Base-by-base conservation (phyloP, 495 filamentous ascomycete genomes). In the Penicillium turbatum region DNA sequence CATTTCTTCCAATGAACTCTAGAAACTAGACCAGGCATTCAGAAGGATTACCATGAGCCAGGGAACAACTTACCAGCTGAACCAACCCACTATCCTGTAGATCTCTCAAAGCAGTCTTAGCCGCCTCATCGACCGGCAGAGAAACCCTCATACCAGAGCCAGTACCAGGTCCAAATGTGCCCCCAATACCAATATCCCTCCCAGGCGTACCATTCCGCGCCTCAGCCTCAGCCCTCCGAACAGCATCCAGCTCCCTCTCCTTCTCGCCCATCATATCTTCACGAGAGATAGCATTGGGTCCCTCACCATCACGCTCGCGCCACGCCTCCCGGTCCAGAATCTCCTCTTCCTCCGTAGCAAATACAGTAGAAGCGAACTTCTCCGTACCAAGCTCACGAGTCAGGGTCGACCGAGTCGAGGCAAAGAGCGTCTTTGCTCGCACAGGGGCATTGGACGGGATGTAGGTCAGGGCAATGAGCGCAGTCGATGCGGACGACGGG, bases 351-450 rank as follows among this genome's bases (percentile, higher is more conserved):
- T 88, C 80, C 4, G 78, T 85, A 1, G 89, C 92, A 19, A 86
- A 87, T 60, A 96, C 86, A 4, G 89, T 79, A 35, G 82, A 85
- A 54, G 86, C 85, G 72, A 98, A 97, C 66, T 89, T 84, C 70
- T 97, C 93, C 17, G 82, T 84, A 41, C 93, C 93, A 13, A 98
- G 78, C 72, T 96, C 92, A 37, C 92, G 80, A 36, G 86, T 76
- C 10, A 98, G 78, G 0, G 90, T 92, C 48, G 92, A 76, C 35
- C 91, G 82, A 15, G 93, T 96, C 36, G 87, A 83, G 31, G 93
- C 92, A 70, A 97, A 96, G 45, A 98, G 82, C 79, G 91, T 97
- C 80, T 98, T 98, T 59, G 92, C 86, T 36, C 93, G 86, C 35
- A 98, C 93, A 15, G 87, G 87, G 5, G 93, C 92, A 48, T 86